phyloP scores from a whole-genome alignment of 2,329 filamentous ascomycete species.

The Fusarium devonianum region DNA sequence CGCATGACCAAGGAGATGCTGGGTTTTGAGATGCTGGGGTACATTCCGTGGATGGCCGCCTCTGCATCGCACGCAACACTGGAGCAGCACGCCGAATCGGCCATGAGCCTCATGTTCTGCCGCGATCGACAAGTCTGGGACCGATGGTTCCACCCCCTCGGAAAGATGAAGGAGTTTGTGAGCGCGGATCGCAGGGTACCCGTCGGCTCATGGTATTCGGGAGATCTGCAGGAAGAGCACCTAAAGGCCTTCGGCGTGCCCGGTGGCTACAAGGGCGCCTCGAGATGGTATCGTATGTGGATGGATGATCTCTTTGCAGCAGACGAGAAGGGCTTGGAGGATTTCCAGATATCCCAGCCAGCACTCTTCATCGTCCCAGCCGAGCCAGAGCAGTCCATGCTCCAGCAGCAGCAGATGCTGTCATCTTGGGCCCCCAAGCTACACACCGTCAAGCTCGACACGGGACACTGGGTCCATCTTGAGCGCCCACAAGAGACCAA shows the following conservation, averaged over 20 bases:
- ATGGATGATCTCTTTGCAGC: slow-evolving; percentile 37
- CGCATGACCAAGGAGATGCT: slow-evolving; percentile 41
- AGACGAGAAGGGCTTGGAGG: slow-evolving; percentile 38
- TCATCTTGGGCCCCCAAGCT: slow-evolving; percentile 44
- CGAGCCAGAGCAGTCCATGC: slow-evolving; percentile 15
- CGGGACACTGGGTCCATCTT: slow-evolving; percentile 47
- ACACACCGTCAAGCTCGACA: slow-evolving; percentile 46
- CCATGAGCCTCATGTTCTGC: slow-evolving; percentile 44
- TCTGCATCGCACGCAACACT: slow-evolving; percentile 24
- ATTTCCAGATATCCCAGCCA: slow-evolving; percentile 27
- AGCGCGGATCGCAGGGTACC: slow-evolving; percentile 25
- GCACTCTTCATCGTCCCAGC: slow-evolving; percentile 36
- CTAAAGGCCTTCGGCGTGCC: slow-evolving; percentile 29
- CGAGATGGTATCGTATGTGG: slow-evolving; percentile 45
- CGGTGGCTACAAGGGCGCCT: slow-evolving; percentile 44
- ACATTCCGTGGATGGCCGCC: slow-evolving; percentile 41
- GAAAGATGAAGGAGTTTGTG: slow-evolving; percentile 43
- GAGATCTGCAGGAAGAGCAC: slow-evolving; percentile 35
- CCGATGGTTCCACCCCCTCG: slow-evolving; percentile 40
- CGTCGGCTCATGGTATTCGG: slow-evolving; percentile 40
- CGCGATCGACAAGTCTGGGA: slow-evolving; percentile 36
- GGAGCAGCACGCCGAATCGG: slow-evolving; percentile 36
- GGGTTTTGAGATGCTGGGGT: slow-evolving; percentile 45
- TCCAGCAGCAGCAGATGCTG: slow-evolving; percentile 41
- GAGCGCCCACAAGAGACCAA: slow-evolving; percentile 41